Evolutionary conservation across 2,329 filamentous ascomycete species (phyloP).

Genomic region (Cyphellophora europaea): DNA sequence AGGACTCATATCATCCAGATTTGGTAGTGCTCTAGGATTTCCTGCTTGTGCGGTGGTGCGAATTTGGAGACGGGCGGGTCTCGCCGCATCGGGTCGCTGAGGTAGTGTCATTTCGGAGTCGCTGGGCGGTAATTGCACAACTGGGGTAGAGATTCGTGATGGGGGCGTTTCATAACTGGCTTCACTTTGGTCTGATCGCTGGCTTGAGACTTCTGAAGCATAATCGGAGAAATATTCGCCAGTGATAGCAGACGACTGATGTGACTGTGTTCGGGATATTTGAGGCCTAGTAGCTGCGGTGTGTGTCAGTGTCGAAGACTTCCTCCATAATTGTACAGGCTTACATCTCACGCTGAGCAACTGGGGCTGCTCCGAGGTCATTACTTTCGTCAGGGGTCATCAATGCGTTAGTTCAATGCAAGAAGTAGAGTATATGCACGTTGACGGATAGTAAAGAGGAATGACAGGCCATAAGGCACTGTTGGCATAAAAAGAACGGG

Average conservation of each 20-base stretch:
- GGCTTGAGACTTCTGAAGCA: slow-evolving; percentile 27
- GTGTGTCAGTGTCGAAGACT: slow-evolving; percentile 4
- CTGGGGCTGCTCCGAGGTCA: slow-evolving; percentile 21
- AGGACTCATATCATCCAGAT: slow-evolving; percentile 27
- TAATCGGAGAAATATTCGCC: slow-evolving; percentile 39
- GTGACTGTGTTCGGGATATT: slow-evolving; percentile 31
- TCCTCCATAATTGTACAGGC: slow-evolving; percentile 7
- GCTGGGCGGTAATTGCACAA: slow-evolving; percentile 6
- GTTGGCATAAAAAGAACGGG: no score
- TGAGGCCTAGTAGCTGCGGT: slow-evolving; percentile 34
- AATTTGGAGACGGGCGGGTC: slow-evolving; percentile 15
- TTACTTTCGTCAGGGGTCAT: slow-evolving; percentile 16
- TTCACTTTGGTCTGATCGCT: slow-evolving; percentile 23
- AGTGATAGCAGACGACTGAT: slow-evolving; percentile 38
- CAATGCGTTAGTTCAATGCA: slow-evolving; percentile 11
- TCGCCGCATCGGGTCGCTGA: slow-evolving; percentile 9
- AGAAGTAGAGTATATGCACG: slow-evolving; percentile 10
- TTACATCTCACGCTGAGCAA: slow-evolving; percentile 26
- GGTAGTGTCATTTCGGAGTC: slow-evolving; percentile 20
- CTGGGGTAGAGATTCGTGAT: slow-evolving; percentile 23
- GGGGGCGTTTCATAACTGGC: slow-evolving; percentile 35
- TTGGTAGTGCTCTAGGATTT: slow-evolving; percentile 20
- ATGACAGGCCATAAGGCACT: not conserved
- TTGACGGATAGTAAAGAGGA: slow-evolving; percentile 7
- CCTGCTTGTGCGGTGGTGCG: slow-evolving; percentile 16